These are phyloP conservation scores for Sugiyamaella sp. DNA, from an alignment of 1,139 yeast species.

Conservation along the genomic window DNA sequence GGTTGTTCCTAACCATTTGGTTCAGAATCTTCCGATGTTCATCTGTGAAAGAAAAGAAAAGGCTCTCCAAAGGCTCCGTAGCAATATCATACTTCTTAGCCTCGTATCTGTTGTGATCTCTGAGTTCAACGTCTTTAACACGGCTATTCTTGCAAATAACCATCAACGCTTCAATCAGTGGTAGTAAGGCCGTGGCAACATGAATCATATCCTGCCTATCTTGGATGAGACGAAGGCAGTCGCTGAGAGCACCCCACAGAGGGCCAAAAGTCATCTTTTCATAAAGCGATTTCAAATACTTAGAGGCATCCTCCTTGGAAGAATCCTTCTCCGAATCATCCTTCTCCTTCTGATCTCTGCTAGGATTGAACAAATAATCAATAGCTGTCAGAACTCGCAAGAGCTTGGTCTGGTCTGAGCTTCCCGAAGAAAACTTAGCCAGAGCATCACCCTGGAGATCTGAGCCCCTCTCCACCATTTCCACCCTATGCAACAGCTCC, in stretches of 20 bases:
- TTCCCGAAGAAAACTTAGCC: conserved; percentile 72
- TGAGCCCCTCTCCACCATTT: conserved; percentile 44
- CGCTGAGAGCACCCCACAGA: conserved; percentile 86
- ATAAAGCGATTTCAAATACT: conserved; percentile 49
- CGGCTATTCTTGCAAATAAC: conserved; percentile 91
- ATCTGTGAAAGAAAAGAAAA: conserved; percentile 87
- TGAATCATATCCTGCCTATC: conserved; percentile 53
- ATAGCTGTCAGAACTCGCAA: conserved; percentile 84
- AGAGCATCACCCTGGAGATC: conserved; percentile 59
- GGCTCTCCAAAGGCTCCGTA: conserved; percentile 73
- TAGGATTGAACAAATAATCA: conserved; percentile 71
- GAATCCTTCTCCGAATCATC: conserved; percentile 33
- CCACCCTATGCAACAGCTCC: conserved; percentile 53
- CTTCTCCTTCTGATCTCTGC: conserved; percentile 28
- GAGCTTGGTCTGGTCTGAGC: conserved; percentile 86
- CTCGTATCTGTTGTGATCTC: conserved; percentile 58
- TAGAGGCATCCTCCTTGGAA: conserved; percentile 50
- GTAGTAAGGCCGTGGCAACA: conserved; percentile 80
- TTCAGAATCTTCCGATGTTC: conserved; percentile 87
- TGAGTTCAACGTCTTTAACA: conserved; percentile 53
- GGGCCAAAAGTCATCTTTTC: conserved; percentile 71
- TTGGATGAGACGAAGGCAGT: conserved; percentile 58
- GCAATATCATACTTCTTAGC: conserved; percentile 65
- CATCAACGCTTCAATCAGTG: conserved; percentile 90
- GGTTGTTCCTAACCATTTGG: conserved; percentile 89